Conservation (phyloP, 768 basidiomycete species). For the Astraeus odoratus region DNA sequence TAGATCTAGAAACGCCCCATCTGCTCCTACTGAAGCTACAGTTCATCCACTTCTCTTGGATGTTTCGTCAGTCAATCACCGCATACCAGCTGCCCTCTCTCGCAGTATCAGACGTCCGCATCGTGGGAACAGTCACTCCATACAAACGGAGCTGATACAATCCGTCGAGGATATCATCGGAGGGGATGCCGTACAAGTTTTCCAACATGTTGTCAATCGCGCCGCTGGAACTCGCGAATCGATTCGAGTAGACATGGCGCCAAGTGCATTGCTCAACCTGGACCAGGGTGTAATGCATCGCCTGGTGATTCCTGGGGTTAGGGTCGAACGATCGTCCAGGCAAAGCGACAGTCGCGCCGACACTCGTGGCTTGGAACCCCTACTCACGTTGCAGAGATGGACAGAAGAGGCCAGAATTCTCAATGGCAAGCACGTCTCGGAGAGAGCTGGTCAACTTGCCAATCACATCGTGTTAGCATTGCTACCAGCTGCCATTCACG, state of each 20-base stretch:
- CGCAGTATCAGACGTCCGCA: conserved; percentile 50
- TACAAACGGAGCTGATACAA: conserved; percentile 55
- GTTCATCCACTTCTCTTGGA: conserved; percentile 82
- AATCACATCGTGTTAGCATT: conserved; percentile 70
- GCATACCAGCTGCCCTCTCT: conserved; percentile 36
- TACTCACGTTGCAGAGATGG: conserved; percentile 84
- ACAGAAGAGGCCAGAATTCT: conserved; percentile 79
- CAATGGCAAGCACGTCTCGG: conserved; percentile 65
- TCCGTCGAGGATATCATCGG: conserved; percentile 80
- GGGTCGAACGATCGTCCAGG: conserved; percentile 50
- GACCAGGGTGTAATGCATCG: conserved; percentile 48
- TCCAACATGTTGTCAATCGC: conserved; percentile 74
- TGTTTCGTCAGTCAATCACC: conserved; percentile 38
- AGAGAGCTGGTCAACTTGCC: conserved; percentile 57
- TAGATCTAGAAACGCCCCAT: conserved; percentile 43
- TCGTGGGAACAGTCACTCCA: conserved; percentile 42
- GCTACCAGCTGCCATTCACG: conserved; percentile 72
- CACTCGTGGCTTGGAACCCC: conserved; percentile 56
- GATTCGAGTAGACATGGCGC: conserved; percentile 72
- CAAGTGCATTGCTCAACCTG: conserved; percentile 54
- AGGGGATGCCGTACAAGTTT: conserved; percentile 71
- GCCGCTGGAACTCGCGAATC: conserved; percentile 53
- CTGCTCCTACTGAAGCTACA: conserved; percentile 58
- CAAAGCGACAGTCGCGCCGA: conserved; percentile 40
- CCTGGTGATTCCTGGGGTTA: conserved; percentile 45